phyloP scores from a whole-genome alignment of 805 yeast genomes.

The Candida maesae region DNA sequence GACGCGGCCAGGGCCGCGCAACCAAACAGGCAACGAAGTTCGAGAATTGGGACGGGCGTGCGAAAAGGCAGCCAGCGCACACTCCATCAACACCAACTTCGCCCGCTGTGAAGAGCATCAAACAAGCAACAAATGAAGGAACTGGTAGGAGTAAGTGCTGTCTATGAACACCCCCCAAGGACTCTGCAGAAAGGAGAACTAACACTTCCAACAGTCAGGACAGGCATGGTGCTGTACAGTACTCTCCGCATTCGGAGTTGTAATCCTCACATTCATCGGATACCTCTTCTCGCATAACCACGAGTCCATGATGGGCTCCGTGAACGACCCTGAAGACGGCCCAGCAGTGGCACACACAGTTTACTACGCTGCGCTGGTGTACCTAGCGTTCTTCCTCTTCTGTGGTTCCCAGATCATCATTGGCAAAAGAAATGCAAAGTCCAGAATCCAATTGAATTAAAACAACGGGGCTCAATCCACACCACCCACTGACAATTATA shows the following conservation, averaged over 20 bases:
- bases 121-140: slow-evolving; percentile 36
- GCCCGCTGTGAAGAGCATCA: no score
- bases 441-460: slow-evolving; percentile 11
- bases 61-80: slow-evolving; percentile 3
- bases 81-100: no score
- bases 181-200: neutral
- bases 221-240: slow-evolving; percentile 96
- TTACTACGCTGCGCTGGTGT: slow-evolving; percentile 83
- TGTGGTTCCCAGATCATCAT: slow-evolving; percentile 83
- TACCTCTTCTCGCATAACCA: slow-evolving; percentile 74
- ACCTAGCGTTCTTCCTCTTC: slow-evolving; percentile 73
- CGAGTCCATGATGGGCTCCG: slow-evolving; percentile 91
- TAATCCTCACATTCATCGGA: slow-evolving; percentile 82
- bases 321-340: slow-evolving; percentile 88
- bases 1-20: slow-evolving; percentile 1
- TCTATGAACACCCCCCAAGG: neutral
- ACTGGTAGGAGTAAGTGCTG: slow-evolving; percentile 41
- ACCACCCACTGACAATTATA: no score
- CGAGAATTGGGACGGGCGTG: neutral
- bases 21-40: neutral
- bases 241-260: slow-evolving; percentile 86
- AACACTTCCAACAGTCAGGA: slow-evolving; percentile 45
- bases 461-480: no score
- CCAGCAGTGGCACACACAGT: slow-evolving; percentile 90
- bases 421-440: slow-evolving; percentile 44